Conservation (phyloP, 164 flowering plant species). For the Malania oleifera region DNA sequence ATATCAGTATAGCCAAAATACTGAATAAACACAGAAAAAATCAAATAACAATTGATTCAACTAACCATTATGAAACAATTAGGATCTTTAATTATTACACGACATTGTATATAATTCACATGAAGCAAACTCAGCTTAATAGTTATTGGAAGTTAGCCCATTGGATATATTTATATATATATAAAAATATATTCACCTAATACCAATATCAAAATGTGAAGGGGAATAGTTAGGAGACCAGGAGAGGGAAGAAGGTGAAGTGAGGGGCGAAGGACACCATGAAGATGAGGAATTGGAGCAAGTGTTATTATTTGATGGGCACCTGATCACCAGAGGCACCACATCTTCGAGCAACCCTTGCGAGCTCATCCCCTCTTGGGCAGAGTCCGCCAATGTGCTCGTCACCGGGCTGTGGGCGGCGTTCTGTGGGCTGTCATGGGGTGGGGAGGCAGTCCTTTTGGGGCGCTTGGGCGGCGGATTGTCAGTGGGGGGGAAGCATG, state of each 20-base stretch:
- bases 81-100: constrained; percentile 1
- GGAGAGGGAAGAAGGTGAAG: constrained; percentile 30
- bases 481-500: constrained; percentile 29
- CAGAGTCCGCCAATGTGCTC: not conserved
- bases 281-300: constrained; percentile 25
- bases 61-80: no score
- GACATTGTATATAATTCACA: not conserved
- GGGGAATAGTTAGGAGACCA: constrained; percentile 22
- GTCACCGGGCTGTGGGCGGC: constrained; percentile 4
- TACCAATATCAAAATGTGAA: constrained; percentile 14
- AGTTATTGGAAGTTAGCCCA: not conserved
- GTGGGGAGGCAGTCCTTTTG: constrained; percentile 19
- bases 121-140: not conserved
- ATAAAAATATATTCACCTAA: constrained; percentile 1
- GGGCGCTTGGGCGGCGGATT: constrained; percentile 37
- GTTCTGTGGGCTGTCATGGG: constrained; percentile 5
- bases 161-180: no score
- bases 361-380: constrained; percentile 14
- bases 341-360: constrained; percentile 87
- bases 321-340: constrained; percentile 62
- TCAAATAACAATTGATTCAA: no score
- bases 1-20: no score
- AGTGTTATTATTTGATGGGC: constrained; percentile 30
- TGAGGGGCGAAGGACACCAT: constrained; percentile 29
- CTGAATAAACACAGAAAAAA: no score